Conservation (phyloP, 768 basidiomycete species). For the Podaxis sp. region DNA sequence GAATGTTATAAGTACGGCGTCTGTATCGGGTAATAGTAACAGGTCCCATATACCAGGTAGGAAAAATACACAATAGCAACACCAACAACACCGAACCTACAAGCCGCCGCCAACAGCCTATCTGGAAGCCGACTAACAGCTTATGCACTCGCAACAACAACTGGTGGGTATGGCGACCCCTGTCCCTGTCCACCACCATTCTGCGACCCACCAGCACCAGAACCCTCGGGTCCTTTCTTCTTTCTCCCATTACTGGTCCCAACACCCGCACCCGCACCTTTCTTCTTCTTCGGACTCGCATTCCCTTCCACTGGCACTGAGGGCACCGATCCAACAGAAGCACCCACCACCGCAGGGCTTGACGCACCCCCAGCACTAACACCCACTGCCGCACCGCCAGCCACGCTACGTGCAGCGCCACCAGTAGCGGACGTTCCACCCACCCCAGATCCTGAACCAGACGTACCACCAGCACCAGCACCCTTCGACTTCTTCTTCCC, state of each 20-base stretch:
- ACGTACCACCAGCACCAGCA: conserved; percentile 18
- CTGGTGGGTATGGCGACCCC: conserved; percentile 22
- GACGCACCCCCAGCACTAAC: conserved; percentile 16
- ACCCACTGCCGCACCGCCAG: conserved; percentile 14
- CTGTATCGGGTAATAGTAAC: neutral
- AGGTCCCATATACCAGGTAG: neutral
- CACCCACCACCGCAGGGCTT: conserved; percentile 13
- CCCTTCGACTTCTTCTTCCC: conserved; percentile 54
- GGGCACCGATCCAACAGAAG: neutral
- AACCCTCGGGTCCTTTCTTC: conserved; percentile 33
- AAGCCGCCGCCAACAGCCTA: neutral
- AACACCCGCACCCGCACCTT: conserved; percentile 32
- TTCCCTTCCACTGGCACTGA: neutral
- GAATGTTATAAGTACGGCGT: neutral
- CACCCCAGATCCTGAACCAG: conserved; percentile 22
- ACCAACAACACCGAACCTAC: neutral
- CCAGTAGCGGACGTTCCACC: neutral
- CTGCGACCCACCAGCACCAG: conserved; percentile 3
- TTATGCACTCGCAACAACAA: conserved; percentile 29
- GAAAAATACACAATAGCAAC: neutral
- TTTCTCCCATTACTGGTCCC: conserved; percentile 47
- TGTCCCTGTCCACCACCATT: conserved; percentile 17
- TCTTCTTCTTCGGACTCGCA: conserved; percentile 41
- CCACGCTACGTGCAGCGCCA: too few relatives aligned
- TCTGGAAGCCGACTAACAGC: neutral